Evolutionary conservation across 345 rosid genomes (phyloP), one percentile per base, ranked within the genome.

Genomic region (Camelina neglecta): DNA sequence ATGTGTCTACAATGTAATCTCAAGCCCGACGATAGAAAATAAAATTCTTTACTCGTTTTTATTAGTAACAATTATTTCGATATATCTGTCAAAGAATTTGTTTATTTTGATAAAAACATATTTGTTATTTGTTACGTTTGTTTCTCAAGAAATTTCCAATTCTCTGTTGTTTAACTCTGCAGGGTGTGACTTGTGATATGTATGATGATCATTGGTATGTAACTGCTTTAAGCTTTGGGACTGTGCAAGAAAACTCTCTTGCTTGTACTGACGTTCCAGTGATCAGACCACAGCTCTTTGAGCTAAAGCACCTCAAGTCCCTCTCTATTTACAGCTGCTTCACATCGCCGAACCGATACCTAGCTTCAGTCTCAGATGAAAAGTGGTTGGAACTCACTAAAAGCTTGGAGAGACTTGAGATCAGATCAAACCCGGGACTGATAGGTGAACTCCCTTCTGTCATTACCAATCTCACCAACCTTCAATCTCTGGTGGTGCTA

Each of bases 101-200:
- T 26, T 26, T 26, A 26, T 26, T 26, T 26, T 26, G 29, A 26
- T 26, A 26, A 26, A 26, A 26, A 26, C 3, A 26, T 26, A 26
- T 26, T 26, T 26, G 29, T 26, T 26, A 26, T 0, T 0, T 26
- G 4, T 26, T 26, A 26, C 29, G 29, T 26, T 26, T 26, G 29
- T 26, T 26, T 26, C 29, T 26, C 29, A 26, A 1, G 26, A 24
- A 26, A 26, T 2, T 26, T 26, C 4, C 4, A 26, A 24, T 24
- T 24, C 26, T 26, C 29, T 26, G 29, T 26, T 39, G 42, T 9
- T 39, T 31, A 66, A 36, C 67, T 60, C 11, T 61, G 59, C 87
- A 94, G 97, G 98, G 98, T 56, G 92, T 91, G 26, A 84, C 92
- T 56, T 94, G 98, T 85, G 98, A 91, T 84, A 57, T 94, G 42